Conservation (phyloP, 495 filamentous ascomycete genomes). For the Podospora pseudopauciseta region DNA sequence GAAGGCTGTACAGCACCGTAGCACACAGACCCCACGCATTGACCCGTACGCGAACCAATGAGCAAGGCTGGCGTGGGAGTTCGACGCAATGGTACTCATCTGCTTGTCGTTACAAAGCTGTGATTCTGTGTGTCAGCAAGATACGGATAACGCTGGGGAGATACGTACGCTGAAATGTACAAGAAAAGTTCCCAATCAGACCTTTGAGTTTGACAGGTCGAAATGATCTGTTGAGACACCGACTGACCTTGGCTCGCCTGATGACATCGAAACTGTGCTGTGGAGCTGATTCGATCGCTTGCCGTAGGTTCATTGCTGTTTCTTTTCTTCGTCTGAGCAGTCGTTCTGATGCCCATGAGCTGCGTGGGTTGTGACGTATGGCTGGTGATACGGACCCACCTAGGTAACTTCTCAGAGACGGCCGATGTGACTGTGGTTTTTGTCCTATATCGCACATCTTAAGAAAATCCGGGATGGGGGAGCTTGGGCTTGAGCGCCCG, state of each 20-base stretch:
- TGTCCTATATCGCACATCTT: conserved; percentile 45
- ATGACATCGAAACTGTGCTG: neutral
- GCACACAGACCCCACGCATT: neutral
- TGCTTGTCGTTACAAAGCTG: neutral
- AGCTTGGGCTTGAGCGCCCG: conserved; percentile 1
- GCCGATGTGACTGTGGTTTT: conserved; percentile 1
- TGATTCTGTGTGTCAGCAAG: neutral
- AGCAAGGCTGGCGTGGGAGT: neutral
- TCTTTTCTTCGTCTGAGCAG: neutral
- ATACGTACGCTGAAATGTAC: neutral
- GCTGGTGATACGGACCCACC: neutral
- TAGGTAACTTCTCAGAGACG: neutral
- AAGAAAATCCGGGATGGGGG: conserved; percentile 34
- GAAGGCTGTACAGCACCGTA: neutral
- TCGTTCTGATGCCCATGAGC: neutral
- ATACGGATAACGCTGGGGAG: neutral
- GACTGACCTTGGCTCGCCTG: neutral
- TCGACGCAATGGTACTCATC: neutral
- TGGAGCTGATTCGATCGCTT: neutral
- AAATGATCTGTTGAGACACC: neutral
- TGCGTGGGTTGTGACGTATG: neutral
- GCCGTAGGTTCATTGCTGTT: neutral
- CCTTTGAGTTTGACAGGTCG: neutral
- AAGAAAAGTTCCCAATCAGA: neutral
- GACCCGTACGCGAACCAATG: neutral